A percentile compares a stretch with the other conserved stretches of the same genome.
phyloP scores from a whole-genome alignment of 1,284 basidiomycete genomes.

The Coniophora puteana region DNA sequence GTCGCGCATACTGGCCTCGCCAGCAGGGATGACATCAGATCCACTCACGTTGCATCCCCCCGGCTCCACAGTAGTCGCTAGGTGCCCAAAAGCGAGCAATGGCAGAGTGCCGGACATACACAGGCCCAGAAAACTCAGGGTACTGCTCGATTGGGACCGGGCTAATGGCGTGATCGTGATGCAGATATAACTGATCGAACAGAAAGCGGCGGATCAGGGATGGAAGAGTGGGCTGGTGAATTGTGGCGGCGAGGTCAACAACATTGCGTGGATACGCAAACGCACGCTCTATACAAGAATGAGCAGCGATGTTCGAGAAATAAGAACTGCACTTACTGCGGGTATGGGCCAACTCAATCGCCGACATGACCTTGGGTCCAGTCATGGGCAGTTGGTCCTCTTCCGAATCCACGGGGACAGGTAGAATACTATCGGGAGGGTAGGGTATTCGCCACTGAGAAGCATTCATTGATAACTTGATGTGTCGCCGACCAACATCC shows the following conservation, averaged over 20 bases:
- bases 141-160: background rate
- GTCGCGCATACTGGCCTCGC: conserved; percentile 9
- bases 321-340: no score
- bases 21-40: conserved; percentile 24
- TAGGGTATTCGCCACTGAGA: no score
- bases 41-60: conserved; percentile 24
- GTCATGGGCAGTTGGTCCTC: no score
- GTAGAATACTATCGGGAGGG: no score
- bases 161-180: background rate
- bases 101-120: conserved; percentile 26
- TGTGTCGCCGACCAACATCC: no score
- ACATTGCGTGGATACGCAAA: conserved; percentile 1
- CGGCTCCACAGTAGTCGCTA: conserved; percentile 23
- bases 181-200: background rate
- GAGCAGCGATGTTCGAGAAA: no score
- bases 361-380: no score
- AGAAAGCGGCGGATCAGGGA: background rate
- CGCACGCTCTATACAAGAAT: no score
- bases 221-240: background rate
- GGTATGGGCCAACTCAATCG: no score
- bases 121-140: conserved; percentile 6
- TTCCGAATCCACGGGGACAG: no score
- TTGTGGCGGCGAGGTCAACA: background rate
- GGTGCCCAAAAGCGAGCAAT: conserved; percentile 25
- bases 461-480: no score